These are phyloP conservation scores for Stentor roeselii DNA, from an alignment of 73 alveolate species.

Conservation along the genomic window DNA sequence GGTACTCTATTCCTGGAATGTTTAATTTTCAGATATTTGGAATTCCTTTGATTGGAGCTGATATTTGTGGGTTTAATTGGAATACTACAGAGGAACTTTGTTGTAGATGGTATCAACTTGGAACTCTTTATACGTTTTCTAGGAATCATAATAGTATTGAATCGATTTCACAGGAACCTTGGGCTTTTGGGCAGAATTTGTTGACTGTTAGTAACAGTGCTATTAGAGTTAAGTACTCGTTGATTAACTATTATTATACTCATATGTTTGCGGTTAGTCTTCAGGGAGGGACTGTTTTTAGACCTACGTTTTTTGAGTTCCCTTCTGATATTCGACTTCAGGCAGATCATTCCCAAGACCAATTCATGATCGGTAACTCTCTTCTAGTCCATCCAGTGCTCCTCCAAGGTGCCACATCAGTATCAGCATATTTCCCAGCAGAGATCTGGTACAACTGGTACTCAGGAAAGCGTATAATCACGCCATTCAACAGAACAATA, in stretches of 20 bases:
- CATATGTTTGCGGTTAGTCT: slow-evolving; percentile 55
- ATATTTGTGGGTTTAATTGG: slow-evolving; percentile 96
- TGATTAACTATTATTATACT: slow-evolving; percentile 70
- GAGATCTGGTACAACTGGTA: slow-evolving; percentile 6
- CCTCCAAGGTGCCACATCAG: not conserved
- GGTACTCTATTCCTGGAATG: slow-evolving; percentile 61
- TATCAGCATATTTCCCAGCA: slow-evolving; percentile 16
- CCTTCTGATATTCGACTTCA: slow-evolving; percentile 55
- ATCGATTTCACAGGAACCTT: slow-evolving; percentile 48
- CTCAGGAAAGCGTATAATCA: not conserved
- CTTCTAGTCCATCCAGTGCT: slow-evolving; percentile 1
- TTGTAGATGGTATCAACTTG: slow-evolving; percentile 94
- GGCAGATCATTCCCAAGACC: not conserved
- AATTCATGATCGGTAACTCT: not conserved
- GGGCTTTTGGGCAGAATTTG: not conserved
- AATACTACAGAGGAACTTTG: slow-evolving; percentile 91
- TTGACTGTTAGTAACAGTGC: not conserved
- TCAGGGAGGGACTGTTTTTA: slow-evolving; percentile 75
- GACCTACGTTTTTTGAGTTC: slow-evolving; percentile 85
- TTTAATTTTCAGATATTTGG: slow-evolving; percentile 86
- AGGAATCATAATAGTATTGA: slow-evolving; percentile 89
- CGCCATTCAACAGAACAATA: not conserved
- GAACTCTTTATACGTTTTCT: slow-evolving; percentile 94
- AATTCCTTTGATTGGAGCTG: slow-evolving; percentile 92
- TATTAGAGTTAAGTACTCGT: slow-evolving; percentile 53